Evolutionary conservation across 169 alveolate genomes (phyloP), one percentile per base, ranked within the genome.

Genomic region (Eimeria falciformis): DNA sequence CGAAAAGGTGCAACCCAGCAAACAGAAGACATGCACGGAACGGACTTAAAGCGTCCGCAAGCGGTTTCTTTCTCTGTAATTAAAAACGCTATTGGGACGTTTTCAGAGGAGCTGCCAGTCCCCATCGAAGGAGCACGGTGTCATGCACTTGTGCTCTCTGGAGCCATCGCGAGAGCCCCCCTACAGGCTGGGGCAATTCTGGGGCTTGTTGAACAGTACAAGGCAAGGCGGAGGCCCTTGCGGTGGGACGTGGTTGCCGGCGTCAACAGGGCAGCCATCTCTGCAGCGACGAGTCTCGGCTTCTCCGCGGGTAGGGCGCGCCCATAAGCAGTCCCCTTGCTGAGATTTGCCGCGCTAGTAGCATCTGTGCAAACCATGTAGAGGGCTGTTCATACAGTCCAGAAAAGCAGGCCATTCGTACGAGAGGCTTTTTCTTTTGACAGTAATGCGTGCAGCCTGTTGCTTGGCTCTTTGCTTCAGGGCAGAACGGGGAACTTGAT

Each of bases 171-270:
- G n/a, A 55, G 25, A 23, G 75, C 68, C 23, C 77, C 91, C 17
- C 65, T 82, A 25, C 91, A 82, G 55, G 91, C 91, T 3, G 91
- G 91, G 29, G 79, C 65, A 4, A 37, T 82, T 9, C 43, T 82
- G 43, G 91, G 91, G 14, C 62, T 82, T 1, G 77, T 79, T n/a
- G 91, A 82, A 23, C 91, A 82, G 45, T 82, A 82, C 45, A 45
- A 29, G 45, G 91, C 91, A 4, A 50, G 58, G 3, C 25, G 45
- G 1, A 27, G 21, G 33, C 47, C 33, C 23, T 62, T 82, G n/a
- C 17, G 37, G 62, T 82, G 91, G 91, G 81, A 82, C 37, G 91
- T 82, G 2, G 65, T 82, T 5, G 37, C 91, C 14, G 91, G 91
- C 45, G 77, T 62, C n/a, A 29, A 73, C 21, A 5, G 5, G 9